Percentiles rank a stretch among this genome's conserved stretches.
Evolutionary conservation across 768 basidiomycete genomes (phyloP).

Genomic region (Bullera alba): DNA sequence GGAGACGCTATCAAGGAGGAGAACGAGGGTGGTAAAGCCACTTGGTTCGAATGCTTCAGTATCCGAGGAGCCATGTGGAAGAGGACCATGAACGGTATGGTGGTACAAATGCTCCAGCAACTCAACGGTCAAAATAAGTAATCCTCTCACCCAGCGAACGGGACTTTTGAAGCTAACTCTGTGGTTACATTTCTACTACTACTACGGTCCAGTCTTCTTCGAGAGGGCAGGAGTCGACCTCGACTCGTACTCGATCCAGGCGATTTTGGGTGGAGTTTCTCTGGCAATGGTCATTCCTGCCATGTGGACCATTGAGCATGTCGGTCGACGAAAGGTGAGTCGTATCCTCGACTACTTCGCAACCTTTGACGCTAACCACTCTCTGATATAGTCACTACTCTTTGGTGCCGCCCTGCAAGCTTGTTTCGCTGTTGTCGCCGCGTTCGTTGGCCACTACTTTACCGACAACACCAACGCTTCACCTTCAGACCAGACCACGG

Average conservation of each 20-base stretch:
- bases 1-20: constrained; percentile 61
- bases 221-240: constrained; percentile 65
- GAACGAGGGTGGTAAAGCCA: constrained; percentile 72
- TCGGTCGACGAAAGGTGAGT: constrained; percentile 65
- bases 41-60: constrained; percentile 72
- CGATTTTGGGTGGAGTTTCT: constrained; percentile 65
- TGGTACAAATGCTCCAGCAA: constrained; percentile 60
- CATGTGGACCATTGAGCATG: constrained; percentile 61
- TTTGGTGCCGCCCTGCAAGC: constrained; percentile 60
- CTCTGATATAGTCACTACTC: constrained; percentile 48
- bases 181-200: no score
- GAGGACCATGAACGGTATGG: constrained; percentile 53
- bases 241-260: constrained; percentile 51
- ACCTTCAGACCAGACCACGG: constrained; percentile 50
- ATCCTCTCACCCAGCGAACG: constrained; percentile 43
- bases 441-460: constrained; percentile 63
- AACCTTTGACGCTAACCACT: background rate
- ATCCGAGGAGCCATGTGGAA: constrained; percentile 57
- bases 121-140: constrained; percentile 76
- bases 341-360: background rate
- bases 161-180: background rate
- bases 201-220: constrained; percentile 64
- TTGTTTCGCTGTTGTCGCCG: constrained; percentile 49
- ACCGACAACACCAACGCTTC: constrained; percentile 55
- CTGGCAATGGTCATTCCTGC: constrained; percentile 67